phyloP scores from a whole-genome alignment of 2,329 filamentous ascomycete genomes.

The Exophiala oligosperma region DNA sequence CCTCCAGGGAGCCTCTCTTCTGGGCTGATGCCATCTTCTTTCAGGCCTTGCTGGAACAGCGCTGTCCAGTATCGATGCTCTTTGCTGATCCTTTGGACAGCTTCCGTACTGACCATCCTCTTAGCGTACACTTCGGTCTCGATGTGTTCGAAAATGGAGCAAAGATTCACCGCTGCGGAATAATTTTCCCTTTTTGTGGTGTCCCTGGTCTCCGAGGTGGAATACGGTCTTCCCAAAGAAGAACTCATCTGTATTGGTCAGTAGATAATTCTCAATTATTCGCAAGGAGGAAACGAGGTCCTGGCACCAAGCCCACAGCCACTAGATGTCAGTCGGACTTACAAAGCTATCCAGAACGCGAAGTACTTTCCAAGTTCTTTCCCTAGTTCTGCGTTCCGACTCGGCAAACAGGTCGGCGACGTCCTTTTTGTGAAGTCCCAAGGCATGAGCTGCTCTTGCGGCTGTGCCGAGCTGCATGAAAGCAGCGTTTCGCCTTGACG shows the following conservation, averaged over 20 bases:
- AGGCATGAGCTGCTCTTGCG: slow-evolving; percentile 48
- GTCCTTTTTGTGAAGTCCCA: slow-evolving; percentile 52
- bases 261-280: too few relatives aligned
- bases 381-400: slow-evolving; percentile 41
- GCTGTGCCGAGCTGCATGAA: slow-evolving; percentile 43
- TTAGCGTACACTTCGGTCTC: slow-evolving; percentile 42
- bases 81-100: slow-evolving; percentile 39
- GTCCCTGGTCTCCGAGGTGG: slow-evolving; percentile 22
- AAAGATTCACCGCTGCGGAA: slow-evolving; percentile 36
- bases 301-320: too few relatives aligned
- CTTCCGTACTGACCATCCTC: slow-evolving; percentile 38
- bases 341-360: slow-evolving; percentile 23
- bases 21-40: slow-evolving; percentile 16
- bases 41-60: slow-evolving; percentile 18
- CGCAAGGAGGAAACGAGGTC: too few relatives aligned
- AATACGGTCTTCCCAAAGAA: slow-evolving; percentile 18
- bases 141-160: slow-evolving; percentile 40
- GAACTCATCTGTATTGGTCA: slow-evolving; percentile 10
- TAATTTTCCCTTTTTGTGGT: slow-evolving; percentile 26
- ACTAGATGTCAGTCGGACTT: too few relatives aligned
- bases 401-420: slow-evolving; percentile 49
- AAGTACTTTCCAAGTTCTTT: slow-evolving; percentile 30
- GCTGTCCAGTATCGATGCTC: slow-evolving; percentile 41
- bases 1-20: neutral
- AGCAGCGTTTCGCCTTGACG: slow-evolving; percentile 39